Conservation (phyloP, 2,329 filamentous ascomycete genomes). For the Penicillium aurantiogriseum region DNA sequence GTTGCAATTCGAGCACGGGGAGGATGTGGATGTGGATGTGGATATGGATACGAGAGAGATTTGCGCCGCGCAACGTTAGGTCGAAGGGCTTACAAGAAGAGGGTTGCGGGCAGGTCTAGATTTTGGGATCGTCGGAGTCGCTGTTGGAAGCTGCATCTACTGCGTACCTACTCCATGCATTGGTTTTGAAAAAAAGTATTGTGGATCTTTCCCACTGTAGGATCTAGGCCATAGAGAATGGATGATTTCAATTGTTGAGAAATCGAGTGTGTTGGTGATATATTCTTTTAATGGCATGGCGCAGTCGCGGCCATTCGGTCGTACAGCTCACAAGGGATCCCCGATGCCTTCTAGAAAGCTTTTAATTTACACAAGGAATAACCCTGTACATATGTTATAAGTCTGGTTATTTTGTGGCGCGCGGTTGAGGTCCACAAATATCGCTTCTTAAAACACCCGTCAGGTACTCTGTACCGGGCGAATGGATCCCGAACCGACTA, state of each 20-base stretch:
- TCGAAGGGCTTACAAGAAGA: neutral
- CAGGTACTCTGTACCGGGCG: neutral
- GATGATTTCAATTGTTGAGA: neutral
- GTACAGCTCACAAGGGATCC: neutral
- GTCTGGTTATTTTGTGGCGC: neutral
- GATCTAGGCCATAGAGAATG: neutral
- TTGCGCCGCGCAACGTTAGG: neutral
- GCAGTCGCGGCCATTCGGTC: neutral
- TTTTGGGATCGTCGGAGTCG: neutral
- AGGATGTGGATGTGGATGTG: too few species aligned
- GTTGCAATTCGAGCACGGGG: too few species aligned
- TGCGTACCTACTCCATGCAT: neutral
- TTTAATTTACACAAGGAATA: neutral
- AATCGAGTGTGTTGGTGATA: neutral
- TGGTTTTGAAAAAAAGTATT: too few species aligned
- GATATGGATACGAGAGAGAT: neutral
- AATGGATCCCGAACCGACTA: neutral
- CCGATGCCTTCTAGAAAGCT: neutral
- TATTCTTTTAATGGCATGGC: neutral
- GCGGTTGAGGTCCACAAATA: neutral
- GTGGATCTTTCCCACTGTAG: neutral
- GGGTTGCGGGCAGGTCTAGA: neutral
- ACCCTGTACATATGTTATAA: neutral
- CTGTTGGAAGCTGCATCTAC: neutral
- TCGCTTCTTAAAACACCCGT: slow-evolving; percentile 1